Conservation (phyloP, 352 stramenopile species). For the Phytophthora fragariaefolia region DNA sequence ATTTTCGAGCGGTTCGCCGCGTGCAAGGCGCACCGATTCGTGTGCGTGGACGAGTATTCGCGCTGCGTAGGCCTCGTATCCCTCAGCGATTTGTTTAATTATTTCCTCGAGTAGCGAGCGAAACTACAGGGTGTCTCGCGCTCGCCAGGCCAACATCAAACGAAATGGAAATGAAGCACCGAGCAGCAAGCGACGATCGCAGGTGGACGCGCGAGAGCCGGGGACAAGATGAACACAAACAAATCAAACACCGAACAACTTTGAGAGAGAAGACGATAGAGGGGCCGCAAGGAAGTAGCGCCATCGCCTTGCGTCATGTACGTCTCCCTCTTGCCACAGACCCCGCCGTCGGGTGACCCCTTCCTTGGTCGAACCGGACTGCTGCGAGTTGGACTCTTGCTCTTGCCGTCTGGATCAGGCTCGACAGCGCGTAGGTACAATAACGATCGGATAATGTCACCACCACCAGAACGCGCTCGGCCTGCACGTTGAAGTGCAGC, state of each 20-base stretch:
- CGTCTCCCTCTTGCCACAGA: constrained; percentile 7
- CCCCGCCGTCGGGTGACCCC: neutral
- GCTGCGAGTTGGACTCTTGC: neutral
- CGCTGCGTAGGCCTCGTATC: constrained; percentile 86
- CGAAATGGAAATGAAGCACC: constrained; percentile 31
- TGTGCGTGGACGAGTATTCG: constrained; percentile 87
- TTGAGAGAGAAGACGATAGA: constrained; percentile 25
- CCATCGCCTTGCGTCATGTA: constrained; percentile 1
- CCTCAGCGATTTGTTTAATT: constrained; percentile 92
- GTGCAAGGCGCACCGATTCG: constrained; percentile 86
- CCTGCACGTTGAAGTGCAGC: neutral
- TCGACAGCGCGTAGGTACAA: constrained; percentile 4
- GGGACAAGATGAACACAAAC: constrained; percentile 38
- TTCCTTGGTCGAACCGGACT: neutral
- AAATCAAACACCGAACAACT: constrained; percentile 43
- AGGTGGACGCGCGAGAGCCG: constrained; percentile 16
- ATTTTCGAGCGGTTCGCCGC: constrained; percentile 90
- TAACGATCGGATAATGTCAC: constrained; percentile 21
- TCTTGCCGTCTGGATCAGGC: neutral
- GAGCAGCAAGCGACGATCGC: constrained; percentile 25
- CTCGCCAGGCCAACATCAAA: constrained; percentile 19
- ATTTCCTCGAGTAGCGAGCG: constrained; percentile 84
- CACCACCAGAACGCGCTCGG: neutral
- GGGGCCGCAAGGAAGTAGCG: constrained; percentile 15
- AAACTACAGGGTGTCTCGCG: constrained; percentile 26